phyloP scores from a whole-genome alignment of 768 basidiomycete species.

The Rossbeevera mucosa region DNA sequence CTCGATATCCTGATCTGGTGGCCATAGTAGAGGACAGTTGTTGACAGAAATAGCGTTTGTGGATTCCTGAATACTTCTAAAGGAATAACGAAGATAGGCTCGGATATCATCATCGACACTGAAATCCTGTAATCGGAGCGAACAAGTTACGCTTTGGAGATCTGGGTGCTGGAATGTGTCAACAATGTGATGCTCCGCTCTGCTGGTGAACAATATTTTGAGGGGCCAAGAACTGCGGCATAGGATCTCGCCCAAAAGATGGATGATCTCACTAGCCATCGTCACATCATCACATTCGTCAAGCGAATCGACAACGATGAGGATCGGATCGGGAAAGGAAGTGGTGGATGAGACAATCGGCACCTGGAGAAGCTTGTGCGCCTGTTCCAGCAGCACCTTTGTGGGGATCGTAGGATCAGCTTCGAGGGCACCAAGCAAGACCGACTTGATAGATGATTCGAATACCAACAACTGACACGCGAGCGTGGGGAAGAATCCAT shows the following conservation, averaged over 20 bases:
- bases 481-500: slow-evolving; percentile 28
- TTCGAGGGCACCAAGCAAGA: slow-evolving; percentile 19
- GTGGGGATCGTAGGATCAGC: slow-evolving; percentile 18
- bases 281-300: slow-evolving; percentile 24
- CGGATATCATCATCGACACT: slow-evolving; percentile 22
- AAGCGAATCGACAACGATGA: slow-evolving; percentile 23
- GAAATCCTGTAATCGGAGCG: slow-evolving; percentile 17
- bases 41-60: not conserved
- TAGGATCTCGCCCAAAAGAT: slow-evolving; percentile 18
- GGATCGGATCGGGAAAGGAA: slow-evolving; percentile 10
- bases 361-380: slow-evolving; percentile 20
- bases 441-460: slow-evolving; percentile 13
- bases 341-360: slow-evolving; percentile 12
- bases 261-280: slow-evolving; percentile 21
- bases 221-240: slow-evolving; percentile 18
- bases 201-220: slow-evolving; percentile 24
- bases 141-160: slow-evolving; percentile 5
- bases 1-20: slow-evolving; percentile 20
- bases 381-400: slow-evolving; percentile 23
- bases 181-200: slow-evolving; percentile 16
- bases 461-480: slow-evolving; percentile 28
- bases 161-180: slow-evolving; percentile 18
- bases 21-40: slow-evolving; percentile 12
- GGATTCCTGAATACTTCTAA: slow-evolving; percentile 9
- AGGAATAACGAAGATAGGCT: slow-evolving; percentile 20